Conservation (phyloP, 148 eudicot species). For the Vaccinium corymbosum region DNA sequence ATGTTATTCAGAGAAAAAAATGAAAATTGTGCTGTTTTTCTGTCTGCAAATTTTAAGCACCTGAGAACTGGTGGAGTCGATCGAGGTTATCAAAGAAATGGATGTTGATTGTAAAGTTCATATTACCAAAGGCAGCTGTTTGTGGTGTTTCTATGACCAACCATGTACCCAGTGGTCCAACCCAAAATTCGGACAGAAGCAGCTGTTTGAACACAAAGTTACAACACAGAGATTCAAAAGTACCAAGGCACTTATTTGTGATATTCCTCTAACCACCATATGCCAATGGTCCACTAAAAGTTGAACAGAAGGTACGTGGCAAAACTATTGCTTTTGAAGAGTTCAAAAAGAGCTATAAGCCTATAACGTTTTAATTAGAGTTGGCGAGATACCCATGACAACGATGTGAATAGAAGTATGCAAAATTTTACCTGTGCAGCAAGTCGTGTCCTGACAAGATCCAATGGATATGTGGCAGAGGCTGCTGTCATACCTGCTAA, state of each 20-base stretch:
- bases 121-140: not conserved
- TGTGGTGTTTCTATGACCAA: not conserved
- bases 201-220: no score
- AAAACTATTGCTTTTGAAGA: not conserved
- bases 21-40: not conserved
- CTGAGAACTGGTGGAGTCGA: not conserved
- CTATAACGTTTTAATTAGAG: not conserved
- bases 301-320: not conserved
- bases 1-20: not conserved
- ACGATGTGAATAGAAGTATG: not conserved
- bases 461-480: constrained; percentile 49
- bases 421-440: constrained; percentile 44
- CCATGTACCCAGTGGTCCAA: not conserved
- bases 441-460: constrained; percentile 57
- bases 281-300: not conserved
- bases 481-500: constrained; percentile 87
- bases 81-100: not conserved
- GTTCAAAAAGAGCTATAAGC: not conserved
- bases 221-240: no score
- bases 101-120: not conserved
- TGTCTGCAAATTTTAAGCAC: not conserved
- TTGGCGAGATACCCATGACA: not conserved
- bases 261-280: no score
- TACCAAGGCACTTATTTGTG: no score
- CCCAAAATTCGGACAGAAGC: no score